Base-by-base conservation (phyloP, 1,139 yeast species). In the Yamadazyma spencermartinsiae region DNA sequence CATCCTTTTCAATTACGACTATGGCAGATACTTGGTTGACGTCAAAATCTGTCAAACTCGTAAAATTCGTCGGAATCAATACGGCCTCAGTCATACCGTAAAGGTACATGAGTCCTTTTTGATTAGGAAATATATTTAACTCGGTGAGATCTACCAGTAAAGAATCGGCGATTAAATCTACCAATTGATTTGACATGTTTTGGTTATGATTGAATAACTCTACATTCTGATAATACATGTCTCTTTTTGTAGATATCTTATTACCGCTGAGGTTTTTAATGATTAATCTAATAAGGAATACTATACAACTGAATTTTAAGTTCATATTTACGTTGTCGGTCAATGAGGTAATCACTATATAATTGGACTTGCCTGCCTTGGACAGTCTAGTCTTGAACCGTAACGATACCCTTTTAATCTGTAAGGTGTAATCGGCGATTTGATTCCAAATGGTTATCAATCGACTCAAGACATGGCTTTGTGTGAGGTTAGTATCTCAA, bases 1-100 rank as follows among this genome's bases (percentile, higher is more conserved):
- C 80, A 42, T 84, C 94, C 50, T 86, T 86, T 56, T 86, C 95
- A 12, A 86, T 61, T 0, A 86, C 65, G 2, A 83, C 52, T 0
- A 84, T 62, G 25, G 46, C 45, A 17, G 24, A 14, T n/a, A 33
- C 13, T 11, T 27, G 13, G 12, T 12, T 29, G 13, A 14, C 6
- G 3, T 12, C 4, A 4, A 21, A 13, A 6, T 13, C 28, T 2
- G 25, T n/a, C 14, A 32, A 15, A 4, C 21, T 8, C 4, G 16
- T n/a, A 33, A 33, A 48, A n/a, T 43, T 35, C 7, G 50, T 39
- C 3, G 69, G 68, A 17, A 65, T 59, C 14, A 64, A 43, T 4
- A 46, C 38, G 3, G 71, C 62, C 29, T 60, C 63, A 5, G 36
- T 27, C 14, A 55, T 42, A 5, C 21, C 36, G 6, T 11, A 52